phyloP scores from a whole-genome alignment of 2,329 filamentous ascomycete species.

The Aureobasidium sp. region DNA sequence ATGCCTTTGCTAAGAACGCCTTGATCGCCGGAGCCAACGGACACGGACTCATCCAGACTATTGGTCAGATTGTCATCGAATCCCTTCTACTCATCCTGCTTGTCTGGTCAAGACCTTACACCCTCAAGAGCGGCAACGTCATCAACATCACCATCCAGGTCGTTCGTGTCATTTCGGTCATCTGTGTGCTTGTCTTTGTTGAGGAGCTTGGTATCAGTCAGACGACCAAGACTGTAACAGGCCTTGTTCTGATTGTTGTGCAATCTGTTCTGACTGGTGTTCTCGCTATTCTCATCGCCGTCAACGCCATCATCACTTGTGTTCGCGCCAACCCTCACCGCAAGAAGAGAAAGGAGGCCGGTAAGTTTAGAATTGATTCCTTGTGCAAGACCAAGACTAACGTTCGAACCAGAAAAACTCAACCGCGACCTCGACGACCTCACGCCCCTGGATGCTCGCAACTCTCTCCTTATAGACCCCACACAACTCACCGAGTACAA shows the following conservation, averaged over 20 bases:
- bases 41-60: conserved; percentile 72
- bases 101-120: conserved; percentile 77
- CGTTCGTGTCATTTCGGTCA: conserved; percentile 79
- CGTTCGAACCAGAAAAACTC: conserved; percentile 52
- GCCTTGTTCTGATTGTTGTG: conserved; percentile 85
- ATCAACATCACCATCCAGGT: conserved; percentile 90
- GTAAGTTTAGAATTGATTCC: conserved; percentile 45
- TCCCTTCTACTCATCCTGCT: conserved; percentile 68
- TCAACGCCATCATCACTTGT: conserved; percentile 78
- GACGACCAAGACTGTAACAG: conserved; percentile 89
- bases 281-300: conserved; percentile 76
- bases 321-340: conserved; percentile 85
- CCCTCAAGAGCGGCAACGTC: conserved; percentile 77
- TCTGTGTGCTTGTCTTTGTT: conserved; percentile 86
- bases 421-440: conserved; percentile 71
- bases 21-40: conserved; percentile 80
- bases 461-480: conserved; percentile 70
- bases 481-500: conserved; percentile 34
- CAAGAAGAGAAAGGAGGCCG: conserved; percentile 78
- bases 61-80: conserved; percentile 75
- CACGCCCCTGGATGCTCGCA: conserved; percentile 78
- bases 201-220: conserved; percentile 83
- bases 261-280: conserved; percentile 76
- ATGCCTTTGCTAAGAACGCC: conserved; percentile 83
- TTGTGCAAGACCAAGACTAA: background rate